A percentile compares a stretch with the other conserved stretches of the same genome.
Evolutionary conservation across 805 yeast genomes (phyloP).

Genomic region (Metschnikowia colocasiae): DNA sequence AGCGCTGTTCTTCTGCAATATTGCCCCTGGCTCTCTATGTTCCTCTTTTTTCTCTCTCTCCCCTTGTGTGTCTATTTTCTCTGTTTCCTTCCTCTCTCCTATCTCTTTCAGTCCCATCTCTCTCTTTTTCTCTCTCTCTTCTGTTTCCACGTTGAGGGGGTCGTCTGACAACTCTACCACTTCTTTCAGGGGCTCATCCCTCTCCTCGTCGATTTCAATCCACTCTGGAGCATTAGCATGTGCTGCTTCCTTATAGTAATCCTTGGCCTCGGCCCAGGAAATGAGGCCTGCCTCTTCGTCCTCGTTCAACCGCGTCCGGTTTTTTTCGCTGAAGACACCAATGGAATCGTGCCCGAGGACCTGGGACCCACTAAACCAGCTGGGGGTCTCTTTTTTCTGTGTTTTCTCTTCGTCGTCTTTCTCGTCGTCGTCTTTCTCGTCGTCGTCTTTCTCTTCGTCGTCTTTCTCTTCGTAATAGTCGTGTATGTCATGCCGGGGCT

Average conservation of each 20-base stretch:
- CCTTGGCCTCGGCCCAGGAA: conserved; percentile 48
- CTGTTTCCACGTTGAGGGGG: neutral
- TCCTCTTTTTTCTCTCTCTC: no score
- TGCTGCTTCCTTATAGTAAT: conserved; percentile 9
- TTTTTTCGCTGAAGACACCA: conserved; percentile 8
- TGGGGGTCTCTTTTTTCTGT: conserved; percentile 17
- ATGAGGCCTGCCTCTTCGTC: conserved; percentile 49
- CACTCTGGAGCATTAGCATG: conserved; percentile 3
- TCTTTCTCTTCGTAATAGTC: no score
- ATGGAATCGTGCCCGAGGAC: conserved; percentile 7
- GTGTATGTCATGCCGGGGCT: no score
- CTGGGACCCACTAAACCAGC: conserved; percentile 24
- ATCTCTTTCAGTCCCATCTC: neutral
- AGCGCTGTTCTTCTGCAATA: no score
- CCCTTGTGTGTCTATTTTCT: no score
- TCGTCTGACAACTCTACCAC: neutral
- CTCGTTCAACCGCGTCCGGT: conserved; percentile 21
- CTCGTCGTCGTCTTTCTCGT: neutral
- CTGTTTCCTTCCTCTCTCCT: neutral
- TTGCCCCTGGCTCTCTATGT: no score
- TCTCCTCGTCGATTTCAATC: neutral
- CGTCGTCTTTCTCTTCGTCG: conserved; percentile 4
- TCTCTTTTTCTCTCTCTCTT: neutral
- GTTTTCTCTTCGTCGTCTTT: neutral
- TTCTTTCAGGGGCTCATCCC: neutral